phyloP scores from a whole-genome alignment of 306 rosid genomes.

The Begonia fuchsioides region DNA sequence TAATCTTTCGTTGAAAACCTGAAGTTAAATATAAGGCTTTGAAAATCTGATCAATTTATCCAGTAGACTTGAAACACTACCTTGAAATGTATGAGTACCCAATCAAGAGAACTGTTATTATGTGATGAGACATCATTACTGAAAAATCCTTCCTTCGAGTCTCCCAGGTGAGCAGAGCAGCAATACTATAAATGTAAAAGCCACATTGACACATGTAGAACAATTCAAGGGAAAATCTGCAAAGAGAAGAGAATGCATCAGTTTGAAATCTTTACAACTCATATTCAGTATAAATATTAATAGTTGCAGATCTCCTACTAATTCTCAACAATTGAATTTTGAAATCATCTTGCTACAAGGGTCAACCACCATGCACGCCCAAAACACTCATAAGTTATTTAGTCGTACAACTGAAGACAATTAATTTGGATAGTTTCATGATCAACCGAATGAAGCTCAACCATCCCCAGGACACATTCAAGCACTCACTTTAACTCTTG shows the following conservation, averaged over 20 bases:
- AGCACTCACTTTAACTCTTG: constrained; percentile 69
- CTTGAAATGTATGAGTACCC: constrained; percentile 65
- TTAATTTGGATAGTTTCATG: not conserved
- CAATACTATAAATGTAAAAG: constrained; percentile 80
- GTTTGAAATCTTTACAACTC: constrained; percentile 7
- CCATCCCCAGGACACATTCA: constrained; percentile 5
- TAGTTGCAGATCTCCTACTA: too few relatives aligned
- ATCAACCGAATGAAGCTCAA: constrained; percentile 1
- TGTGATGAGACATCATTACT: constrained; percentile 95
- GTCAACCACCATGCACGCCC: too few relatives aligned
- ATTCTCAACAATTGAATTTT: too few relatives aligned
- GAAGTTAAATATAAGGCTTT: too few relatives aligned
- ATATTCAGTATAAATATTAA: not conserved
- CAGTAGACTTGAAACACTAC: constrained; percentile 17
- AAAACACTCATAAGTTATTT: too few relatives aligned
- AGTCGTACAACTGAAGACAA: too few relatives aligned
- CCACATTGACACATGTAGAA: constrained; percentile 88
- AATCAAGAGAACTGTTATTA: constrained; percentile 66
- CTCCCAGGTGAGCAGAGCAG: constrained; percentile 87
- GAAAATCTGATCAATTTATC: too few relatives aligned
- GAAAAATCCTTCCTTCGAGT: constrained; percentile 92
- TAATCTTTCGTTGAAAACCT: too few relatives aligned
- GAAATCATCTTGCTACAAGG: too few relatives aligned
- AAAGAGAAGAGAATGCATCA: constrained; percentile 16
- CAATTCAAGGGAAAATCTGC: constrained; percentile 60